Evolutionary conservation across 495 filamentous ascomycete species (phyloP).

Genomic region (Ramalina intermedia): DNA sequence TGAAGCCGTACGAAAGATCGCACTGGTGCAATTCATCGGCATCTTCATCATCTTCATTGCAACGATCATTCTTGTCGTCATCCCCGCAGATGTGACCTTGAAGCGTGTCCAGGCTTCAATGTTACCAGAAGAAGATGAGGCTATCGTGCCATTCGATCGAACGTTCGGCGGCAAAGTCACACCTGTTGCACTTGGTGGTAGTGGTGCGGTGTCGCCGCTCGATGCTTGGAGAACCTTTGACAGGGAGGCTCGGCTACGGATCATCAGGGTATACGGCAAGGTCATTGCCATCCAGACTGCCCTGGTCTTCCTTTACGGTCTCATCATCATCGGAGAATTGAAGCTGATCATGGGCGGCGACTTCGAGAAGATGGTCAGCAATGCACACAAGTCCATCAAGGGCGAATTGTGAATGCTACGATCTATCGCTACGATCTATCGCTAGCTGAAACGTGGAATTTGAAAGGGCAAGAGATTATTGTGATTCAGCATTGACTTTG

Average conservation of each 20-base stretch:
- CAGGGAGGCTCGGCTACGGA: slow-evolving; percentile 45
- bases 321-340: slow-evolving; percentile 25
- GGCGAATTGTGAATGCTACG: not conserved
- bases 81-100: slow-evolving; percentile 49
- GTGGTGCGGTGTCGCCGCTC: slow-evolving; percentile 48
- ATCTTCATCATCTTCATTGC: slow-evolving; percentile 24
- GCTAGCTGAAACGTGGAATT: no score
- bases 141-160: slow-evolving; percentile 65
- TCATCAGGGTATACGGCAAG: slow-evolving; percentile 57
- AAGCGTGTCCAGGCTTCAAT: slow-evolving; percentile 59
- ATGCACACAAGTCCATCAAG: slow-evolving; percentile 2
- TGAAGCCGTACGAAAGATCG: slow-evolving; percentile 15
- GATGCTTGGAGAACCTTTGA: slow-evolving; percentile 63
- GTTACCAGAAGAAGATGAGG: slow-evolving; percentile 52
- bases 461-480: no score
- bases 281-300: slow-evolving; percentile 37
- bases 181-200: slow-evolving; percentile 51
- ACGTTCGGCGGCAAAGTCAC: slow-evolving; percentile 45
- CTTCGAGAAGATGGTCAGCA: slow-evolving; percentile 5
- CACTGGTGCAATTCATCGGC: slow-evolving; percentile 21
- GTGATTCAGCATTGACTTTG: no score
- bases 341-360: slow-evolving; percentile 20
- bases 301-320: slow-evolving; percentile 26
- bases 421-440: no score
- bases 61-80: slow-evolving; percentile 32